Conservation (phyloP, 176 grass and related monocot genomes). For the Musa beccarii region DNA sequence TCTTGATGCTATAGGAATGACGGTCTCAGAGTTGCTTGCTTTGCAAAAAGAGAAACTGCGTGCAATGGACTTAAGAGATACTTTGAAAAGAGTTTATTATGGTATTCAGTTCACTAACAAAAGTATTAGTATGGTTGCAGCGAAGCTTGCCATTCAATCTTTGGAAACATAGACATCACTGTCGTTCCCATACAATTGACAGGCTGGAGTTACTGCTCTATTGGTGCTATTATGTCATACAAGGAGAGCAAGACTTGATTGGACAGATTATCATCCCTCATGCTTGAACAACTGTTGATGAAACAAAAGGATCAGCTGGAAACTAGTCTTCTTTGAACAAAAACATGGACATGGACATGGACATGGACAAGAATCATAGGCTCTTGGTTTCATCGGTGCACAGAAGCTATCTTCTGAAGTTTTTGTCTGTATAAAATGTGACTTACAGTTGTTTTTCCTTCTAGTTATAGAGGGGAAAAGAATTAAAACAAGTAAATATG, state of each 20-base stretch:
- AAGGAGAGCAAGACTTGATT: background rate
- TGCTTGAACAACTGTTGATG: too few species aligned
- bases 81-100: conserved; percentile 46
- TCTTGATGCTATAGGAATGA: conserved; percentile 62
- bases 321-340: too few species aligned
- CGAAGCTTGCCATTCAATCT: conserved; percentile 85
- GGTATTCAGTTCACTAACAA: conserved; percentile 49
- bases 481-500: too few species aligned
- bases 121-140: conserved; percentile 71
- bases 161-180: conserved; percentile 19
- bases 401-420: too few species aligned
- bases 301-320: too few species aligned
- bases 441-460: too few species aligned
- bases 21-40: conserved; percentile 46
- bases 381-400: too few species aligned
- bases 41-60: conserved; percentile 64
- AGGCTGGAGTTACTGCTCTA: background rate
- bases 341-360: too few species aligned
- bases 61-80: conserved; percentile 72
- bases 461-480: too few species aligned
- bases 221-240: background rate
- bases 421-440: too few species aligned
- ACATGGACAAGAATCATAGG: too few species aligned
- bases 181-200: background rate
- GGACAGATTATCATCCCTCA: too few species aligned